Percentiles rank a stretch among this genome's conserved stretches.
These are phyloP conservation scores for Achaetomiella virescens DNA, from an alignment of 495 filamentous ascomycete genomes.

Conservation along the genomic window DNA sequence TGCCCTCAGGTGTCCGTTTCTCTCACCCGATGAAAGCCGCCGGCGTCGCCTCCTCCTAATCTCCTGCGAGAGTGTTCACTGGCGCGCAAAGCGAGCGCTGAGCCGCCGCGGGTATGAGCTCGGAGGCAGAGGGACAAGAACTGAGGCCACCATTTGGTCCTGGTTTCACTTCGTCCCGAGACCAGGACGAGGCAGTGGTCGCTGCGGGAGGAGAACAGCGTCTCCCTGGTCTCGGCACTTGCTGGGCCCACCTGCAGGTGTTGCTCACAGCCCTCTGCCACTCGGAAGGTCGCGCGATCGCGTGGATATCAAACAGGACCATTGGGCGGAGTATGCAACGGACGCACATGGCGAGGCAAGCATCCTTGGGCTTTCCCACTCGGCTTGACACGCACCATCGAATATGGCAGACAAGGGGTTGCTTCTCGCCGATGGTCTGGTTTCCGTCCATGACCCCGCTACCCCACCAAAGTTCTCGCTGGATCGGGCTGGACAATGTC, in stretches of 20 bases:
- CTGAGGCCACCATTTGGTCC: too few species aligned
- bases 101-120: neutral
- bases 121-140: too few species aligned
- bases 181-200: neutral
- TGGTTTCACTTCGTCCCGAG: neutral
- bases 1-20: conserved; percentile 6
- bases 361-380: neutral
- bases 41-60: too few species aligned
- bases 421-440: conserved; percentile 14
- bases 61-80: too few species aligned
- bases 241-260: neutral
- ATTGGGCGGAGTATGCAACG: neutral
- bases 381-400: conserved; percentile 12
- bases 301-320: neutral
- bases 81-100: conserved; percentile 1
- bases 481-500: conserved; percentile 20
- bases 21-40: neutral
- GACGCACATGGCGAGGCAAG: conserved; percentile 3
- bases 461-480: conserved; percentile 24
- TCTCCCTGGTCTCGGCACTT: neutral
- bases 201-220: neutral
- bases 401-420: neutral
- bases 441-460: conserved; percentile 21
- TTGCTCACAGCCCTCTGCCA: neutral
- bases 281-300: neutral